Base-by-base conservation (phyloP, 192 early-diverging fungal species). In the Backusella australiensis region DNA sequence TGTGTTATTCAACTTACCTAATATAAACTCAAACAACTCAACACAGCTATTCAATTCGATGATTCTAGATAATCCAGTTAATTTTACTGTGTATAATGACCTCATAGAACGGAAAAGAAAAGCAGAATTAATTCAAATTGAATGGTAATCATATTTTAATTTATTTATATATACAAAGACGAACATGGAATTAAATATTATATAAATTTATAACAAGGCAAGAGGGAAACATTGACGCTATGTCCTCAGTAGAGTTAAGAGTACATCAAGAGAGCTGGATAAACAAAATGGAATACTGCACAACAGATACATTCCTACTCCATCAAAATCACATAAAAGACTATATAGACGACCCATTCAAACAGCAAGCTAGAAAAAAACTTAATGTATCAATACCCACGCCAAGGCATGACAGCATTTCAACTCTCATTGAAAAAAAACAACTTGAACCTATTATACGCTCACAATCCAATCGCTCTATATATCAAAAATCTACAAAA, bases 1-100 rank as follows among this genome's bases (percentile, higher is more conserved):
- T 76, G 92, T 95, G 53, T 86, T 97, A n/a, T 91, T 94, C 83
- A 89, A 94, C 74, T 84, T 97, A 52, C 94, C 95, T 12, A 90
- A 95, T 34, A 87, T 94, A 23, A 88, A 94, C 32, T 95, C 92
- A 77, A 49, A 63, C 44, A 11, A 23, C 4, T 63, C 56, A 63
- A 5, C 2, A 4, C 11, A 63, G 21, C 23, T 23, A 12, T 41
- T 38, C 11, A 39, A 41, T 39, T 41, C 36, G 8, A 35, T 69
- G 21, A 12, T 41, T 38, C 36, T 69, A 19, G 68, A 69, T 38
- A 41, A 69, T 26, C 4, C 68, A 14, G 11, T 23, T 38, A n/a
- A 38, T 39, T 41, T 69, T 12, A 69, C 38, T 4, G 12, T 69
- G 11, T 69, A 69, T 41, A 39, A 8, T 23, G 35, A 41, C 12